Base-by-base conservation (phyloP, 495 filamentous ascomycete genomes). In the Cryomyces antarcticus region DNA sequence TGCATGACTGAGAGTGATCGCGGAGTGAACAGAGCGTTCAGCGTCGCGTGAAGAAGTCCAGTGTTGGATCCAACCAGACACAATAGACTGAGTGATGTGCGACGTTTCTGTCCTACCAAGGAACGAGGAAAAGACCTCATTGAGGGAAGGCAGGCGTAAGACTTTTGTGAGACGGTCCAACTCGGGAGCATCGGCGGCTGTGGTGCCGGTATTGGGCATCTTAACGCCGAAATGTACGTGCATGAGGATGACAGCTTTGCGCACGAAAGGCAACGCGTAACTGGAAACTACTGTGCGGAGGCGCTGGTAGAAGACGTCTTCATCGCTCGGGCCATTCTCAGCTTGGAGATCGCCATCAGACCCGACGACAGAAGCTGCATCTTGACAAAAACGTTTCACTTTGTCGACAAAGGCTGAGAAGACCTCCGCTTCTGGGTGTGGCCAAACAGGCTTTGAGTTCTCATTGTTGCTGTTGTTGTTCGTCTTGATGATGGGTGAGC, bases 181-280 rank as follows among this genome's bases (percentile, higher is more conserved):
- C 49, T 78, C 77, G 0, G 75, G 59, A 41, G 74, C 69, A 37
- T 44, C 30, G 28, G 28, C 11, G 7, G 7, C 29, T 11, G 66
- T 62, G 45, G 77, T 72, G 17, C 80, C 69, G 7, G 80, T 75
- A 52, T 71, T 75, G 39, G 82, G 80, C 59, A 95, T 89, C 33
- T 93, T 78, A 34, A 94, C 72, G 10, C 88, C 87, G 55, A 80
- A 83, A 43, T 82, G 80, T 38, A 92, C 82, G 53, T 94, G 76
- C 43, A 95, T 68, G 13, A 96, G 72, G 30, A 96, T 72, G 11
- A 72, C 70, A 7, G 71, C 68, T 63, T 96, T 99, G 45, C 89
- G 80, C 9, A 96, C 64, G 64, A 96, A 96, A 0, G 77, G 66
- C n/a, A 92, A 64, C 11, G 84, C 82, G 52, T 95, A 99, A 53